Percentiles rank a stretch among this genome's conserved stretches.
phyloP scores from a whole-genome alignment of 1,284 basidiomycete species.

The Grifola frondosa region DNA sequence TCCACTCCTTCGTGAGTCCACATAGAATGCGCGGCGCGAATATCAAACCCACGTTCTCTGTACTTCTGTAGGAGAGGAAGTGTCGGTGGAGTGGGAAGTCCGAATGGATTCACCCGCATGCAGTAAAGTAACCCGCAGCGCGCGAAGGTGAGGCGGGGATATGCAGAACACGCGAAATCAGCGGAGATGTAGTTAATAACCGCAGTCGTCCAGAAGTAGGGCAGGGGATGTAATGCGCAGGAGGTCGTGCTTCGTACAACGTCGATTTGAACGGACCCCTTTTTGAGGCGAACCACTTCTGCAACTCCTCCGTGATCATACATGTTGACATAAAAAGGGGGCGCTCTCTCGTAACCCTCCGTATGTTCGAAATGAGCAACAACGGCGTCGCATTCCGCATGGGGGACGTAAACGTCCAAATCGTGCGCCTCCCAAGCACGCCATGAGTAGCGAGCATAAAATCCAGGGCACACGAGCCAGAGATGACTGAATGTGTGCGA shows the following conservation, averaged over 20 bases:
- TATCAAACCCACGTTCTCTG: background rate
- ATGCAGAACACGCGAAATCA: background rate
- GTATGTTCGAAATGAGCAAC: no score
- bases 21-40: background rate
- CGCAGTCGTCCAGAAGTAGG: background rate
- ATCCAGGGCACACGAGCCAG: no score
- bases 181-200: slow-evolving; percentile 2
- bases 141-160: background rate
- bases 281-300: background rate
- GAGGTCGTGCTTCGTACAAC: background rate
- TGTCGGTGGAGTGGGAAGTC: background rate
- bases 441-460: no score
- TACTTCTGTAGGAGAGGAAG: background rate
- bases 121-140: background rate
- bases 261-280: background rate
- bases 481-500: no score
- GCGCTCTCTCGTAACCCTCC: no score
- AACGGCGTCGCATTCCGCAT: no score
- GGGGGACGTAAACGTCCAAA: no score
- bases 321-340: no score
- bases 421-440: no score
- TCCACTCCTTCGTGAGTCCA: background rate
- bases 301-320: no score
- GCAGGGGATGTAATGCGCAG: background rate
- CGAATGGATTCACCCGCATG: no score